Evolutionary conservation across 129 eudicot genomes (phyloP).

Genomic region (Scalesia atractyloides): DNA sequence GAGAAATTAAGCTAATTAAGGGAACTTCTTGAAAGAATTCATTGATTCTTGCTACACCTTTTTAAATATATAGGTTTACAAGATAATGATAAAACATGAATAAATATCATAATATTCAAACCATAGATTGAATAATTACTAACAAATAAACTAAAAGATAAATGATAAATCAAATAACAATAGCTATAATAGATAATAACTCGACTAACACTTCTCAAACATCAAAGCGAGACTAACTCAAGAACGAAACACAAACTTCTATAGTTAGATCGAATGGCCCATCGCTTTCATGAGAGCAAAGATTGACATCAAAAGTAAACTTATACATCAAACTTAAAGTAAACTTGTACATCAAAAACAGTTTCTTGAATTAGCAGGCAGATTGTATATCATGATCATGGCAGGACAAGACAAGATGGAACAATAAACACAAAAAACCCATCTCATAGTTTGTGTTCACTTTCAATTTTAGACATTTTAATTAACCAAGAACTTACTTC

Average conservation of each 20-base stretch:
- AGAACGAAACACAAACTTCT: neutral
- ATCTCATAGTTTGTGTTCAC: neutral
- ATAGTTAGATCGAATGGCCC: neutral
- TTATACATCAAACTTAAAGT: neutral
- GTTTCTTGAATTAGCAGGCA: neutral
- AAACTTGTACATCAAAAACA: neutral
- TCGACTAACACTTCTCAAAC: neutral
- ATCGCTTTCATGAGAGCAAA: neutral
- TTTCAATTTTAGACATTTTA: neutral
- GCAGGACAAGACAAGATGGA: neutral
- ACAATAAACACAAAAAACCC: neutral
- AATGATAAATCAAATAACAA: too few relatives aligned
- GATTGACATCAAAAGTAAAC: neutral
- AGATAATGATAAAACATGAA: too few relatives aligned
- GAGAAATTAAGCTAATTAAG: neutral
- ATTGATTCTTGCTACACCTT: too few relatives aligned
- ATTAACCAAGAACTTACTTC: neutral
- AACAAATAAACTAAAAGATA: too few relatives aligned
- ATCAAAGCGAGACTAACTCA: neutral
- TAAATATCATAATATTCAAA: too few relatives aligned
- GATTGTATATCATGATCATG: neutral
- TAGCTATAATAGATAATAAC: too few relatives aligned
- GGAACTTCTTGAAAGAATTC: too few relatives aligned
- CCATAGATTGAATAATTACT: too few relatives aligned
- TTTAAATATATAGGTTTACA: too few relatives aligned